Conservation (phyloP, 116 monocot genomes). For the Cymodocea nodosa region DNA sequence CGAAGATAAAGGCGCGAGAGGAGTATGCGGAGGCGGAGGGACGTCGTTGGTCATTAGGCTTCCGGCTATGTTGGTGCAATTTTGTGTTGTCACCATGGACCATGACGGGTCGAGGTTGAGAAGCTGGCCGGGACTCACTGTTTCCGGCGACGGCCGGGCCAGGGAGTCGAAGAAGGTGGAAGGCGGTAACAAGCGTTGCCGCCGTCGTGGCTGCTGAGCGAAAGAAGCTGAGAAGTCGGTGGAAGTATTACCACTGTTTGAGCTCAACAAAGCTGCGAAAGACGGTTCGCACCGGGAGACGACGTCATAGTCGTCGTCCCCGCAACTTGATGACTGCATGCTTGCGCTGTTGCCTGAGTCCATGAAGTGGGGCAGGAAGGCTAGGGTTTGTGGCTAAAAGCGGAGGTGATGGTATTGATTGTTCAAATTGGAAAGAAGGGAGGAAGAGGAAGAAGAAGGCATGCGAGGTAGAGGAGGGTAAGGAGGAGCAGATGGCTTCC, state of each 20-base stretch:
- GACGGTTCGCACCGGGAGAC: slow-evolving; percentile 14
- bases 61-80: slow-evolving; percentile 6
- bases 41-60: background rate
- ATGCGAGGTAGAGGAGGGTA: background rate
- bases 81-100: background rate
- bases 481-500: background rate
- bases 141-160: slow-evolving; percentile 3
- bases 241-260: background rate
- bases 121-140: background rate
- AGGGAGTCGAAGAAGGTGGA: slow-evolving; percentile 12
- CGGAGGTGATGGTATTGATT: background rate
- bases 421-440: too few relatives aligned
- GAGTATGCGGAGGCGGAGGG: background rate
- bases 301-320: slow-evolving; percentile 44
- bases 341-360: slow-evolving; percentile 59
- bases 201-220: background rate
- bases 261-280: background rate
- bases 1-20: background rate
- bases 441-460: too few relatives aligned
- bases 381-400: background rate
- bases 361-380: slow-evolving; percentile 15
- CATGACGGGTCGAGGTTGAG: slow-evolving; percentile 8
- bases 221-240: background rate
- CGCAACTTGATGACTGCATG: slow-evolving; percentile 56
- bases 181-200: background rate